Base-by-base conservation (phyloP, 176 grass and related monocot species). In the Themeda triandra region DNA sequence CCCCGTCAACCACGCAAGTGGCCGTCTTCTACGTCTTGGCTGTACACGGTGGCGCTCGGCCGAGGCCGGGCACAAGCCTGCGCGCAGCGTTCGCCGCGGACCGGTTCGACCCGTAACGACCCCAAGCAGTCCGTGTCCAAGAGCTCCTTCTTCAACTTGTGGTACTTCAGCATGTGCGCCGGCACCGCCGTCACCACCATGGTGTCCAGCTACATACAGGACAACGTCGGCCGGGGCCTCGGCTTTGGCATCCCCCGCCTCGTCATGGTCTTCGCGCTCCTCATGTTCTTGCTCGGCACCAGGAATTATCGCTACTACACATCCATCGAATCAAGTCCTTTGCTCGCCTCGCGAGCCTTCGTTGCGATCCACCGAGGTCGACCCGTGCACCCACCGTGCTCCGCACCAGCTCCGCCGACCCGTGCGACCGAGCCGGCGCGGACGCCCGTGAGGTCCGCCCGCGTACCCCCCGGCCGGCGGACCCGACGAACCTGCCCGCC, bases 71-170 rank as follows among this genome's bases (percentile, higher is more conserved):
- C 92, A 98, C 86, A 94, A 98, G 81, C 95, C 19, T 94, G 92
- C 53, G 92, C 86, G 70, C 95, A 91, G 92, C 95, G 54, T 98
- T 98, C 56, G 92, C 88, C 15, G 95, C 95, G 0, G 95, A 93
- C 88, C 92, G 94, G 77, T 92, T 92, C 68, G 84, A 90, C 84
- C 74, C 77, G 83, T n/a, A 28, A 63, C 63, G 85, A 93, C 71
- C 42, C 91, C n/a, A 28, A 66, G 80, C 88, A 93, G 82, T 82
- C 71, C 25, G 44, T 44, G 18, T 80, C 88, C 3, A 65, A 80
- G 63, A 88, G 82, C 66, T 73, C 77, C 59, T 93, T 93, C 77
- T 93, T 93, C 91, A 93, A 88, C 83, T 93, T 88, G 91, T 85
- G 82, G 77, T 85, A 73, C 56, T 93, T 93, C 65, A 78, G 77